These are phyloP conservation scores for Plasmodium blacklocki DNA, from an alignment of 169 alveolate genomes.

Conservation along the genomic window DNA sequence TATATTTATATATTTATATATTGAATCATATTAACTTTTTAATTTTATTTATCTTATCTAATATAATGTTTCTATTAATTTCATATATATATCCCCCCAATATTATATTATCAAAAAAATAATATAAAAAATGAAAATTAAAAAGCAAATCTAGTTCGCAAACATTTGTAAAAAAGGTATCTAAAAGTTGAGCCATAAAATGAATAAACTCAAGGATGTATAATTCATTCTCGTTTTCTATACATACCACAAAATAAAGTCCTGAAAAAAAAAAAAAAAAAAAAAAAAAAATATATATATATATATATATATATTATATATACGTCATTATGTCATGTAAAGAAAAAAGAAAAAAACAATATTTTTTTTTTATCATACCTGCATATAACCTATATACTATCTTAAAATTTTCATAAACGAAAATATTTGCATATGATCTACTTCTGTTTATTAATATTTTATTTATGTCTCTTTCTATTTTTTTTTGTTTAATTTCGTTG, in stretches of 20 bases:
- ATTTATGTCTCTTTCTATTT: conserved; percentile 84
- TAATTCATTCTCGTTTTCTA: conserved; percentile 93
- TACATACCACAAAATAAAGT: conserved; percentile 91
- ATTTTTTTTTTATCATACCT: conserved; percentile 30
- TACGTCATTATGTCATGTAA: neutral
- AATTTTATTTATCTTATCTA: conserved; percentile 49
- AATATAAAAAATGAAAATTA: conserved; percentile 92
- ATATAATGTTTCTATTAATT: conserved; percentile 87
- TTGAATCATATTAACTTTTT: conserved; percentile 20
- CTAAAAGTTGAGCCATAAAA: conserved; percentile 92
- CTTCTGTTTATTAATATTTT: conserved; percentile 88
- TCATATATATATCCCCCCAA: conserved; percentile 92
- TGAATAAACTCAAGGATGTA: conserved; percentile 90
- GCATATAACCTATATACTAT: conserved; percentile 94
- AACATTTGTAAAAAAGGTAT: conserved; percentile 93
- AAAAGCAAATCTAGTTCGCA: conserved; percentile 94
- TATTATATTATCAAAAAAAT: conserved; percentile 92
- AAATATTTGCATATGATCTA: conserved; percentile 90
- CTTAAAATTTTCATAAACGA: conserved; percentile 91
- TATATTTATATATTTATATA: no score
- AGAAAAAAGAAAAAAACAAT: no score
- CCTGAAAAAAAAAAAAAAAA: conserved; percentile 39
- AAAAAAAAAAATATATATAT: neutral
- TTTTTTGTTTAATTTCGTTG: conserved; percentile 81
- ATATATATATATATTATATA: no score